Evolutionary conservation across 805 yeast genomes (phyloP).

Genomic region (Candida corydali): DNA sequence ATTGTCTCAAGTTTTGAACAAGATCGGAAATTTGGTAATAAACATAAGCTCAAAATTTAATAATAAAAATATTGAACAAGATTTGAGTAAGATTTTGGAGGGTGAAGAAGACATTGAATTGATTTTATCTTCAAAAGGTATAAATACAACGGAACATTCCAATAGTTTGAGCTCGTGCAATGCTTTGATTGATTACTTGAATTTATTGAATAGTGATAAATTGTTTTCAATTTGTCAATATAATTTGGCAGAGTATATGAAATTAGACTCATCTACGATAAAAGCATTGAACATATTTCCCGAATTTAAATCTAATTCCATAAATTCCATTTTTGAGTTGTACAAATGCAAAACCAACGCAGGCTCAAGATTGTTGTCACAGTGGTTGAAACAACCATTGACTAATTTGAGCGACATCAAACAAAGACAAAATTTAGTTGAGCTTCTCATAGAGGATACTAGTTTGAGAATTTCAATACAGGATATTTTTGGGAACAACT

Average conservation of each 20-base stretch:
- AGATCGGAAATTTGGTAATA: slow-evolving; percentile 68
- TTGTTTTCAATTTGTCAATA: slow-evolving; percentile 58
- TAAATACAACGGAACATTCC: slow-evolving; percentile 39
- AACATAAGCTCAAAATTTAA: slow-evolving; percentile 59
- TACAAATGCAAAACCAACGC: slow-evolving; percentile 86
- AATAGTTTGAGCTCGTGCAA: slow-evolving; percentile 59
- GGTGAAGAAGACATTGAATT: slow-evolving; percentile 33
- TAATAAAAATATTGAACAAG: slow-evolving; percentile 70
- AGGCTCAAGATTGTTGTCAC: slow-evolving; percentile 84
- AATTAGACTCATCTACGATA: slow-evolving; percentile 85
- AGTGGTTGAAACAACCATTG: slow-evolving; percentile 95
- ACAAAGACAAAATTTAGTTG: slow-evolving; percentile 74
- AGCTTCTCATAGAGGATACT: slow-evolving; percentile 64
- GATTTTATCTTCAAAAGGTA: slow-evolving; percentile 52
- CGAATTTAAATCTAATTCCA: slow-evolving; percentile 20
- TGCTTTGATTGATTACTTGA: slow-evolving; percentile 68
- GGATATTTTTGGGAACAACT: slow-evolving; percentile 60
- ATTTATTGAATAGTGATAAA: slow-evolving; percentile 55
- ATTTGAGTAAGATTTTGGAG: slow-evolving; percentile 62
- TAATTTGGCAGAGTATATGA: slow-evolving; percentile 77
- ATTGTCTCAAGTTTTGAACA: slow-evolving; percentile 63
- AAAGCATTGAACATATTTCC: slow-evolving; percentile 87
- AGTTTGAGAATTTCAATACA: slow-evolving; percentile 62
- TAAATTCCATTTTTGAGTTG: slow-evolving; percentile 68
- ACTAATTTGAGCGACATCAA: slow-evolving; percentile 57